These are phyloP conservation scores for barley (Hordeum vulgare) DNA, from an alignment of 176 grass and related monocot genomes.

Conservation along the genomic window MorexV3_pseudomolecules_assembly NC_058522.1:487015725-487016224, in stretches of 20 bases:
- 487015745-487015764: constrained; percentile 75
- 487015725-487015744: constrained; percentile 46
- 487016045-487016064: constrained; percentile 74
- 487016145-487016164: not conserved
- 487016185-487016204: constrained; percentile 52
- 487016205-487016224: constrained; percentile 79
- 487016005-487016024: constrained; percentile 60
- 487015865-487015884: constrained; percentile 78
- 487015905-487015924: not conserved
- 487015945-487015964: not conserved
- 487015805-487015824: constrained; percentile 71
- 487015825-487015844: constrained; percentile 77
- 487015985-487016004: constrained; percentile 83
- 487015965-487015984: constrained; percentile 78
- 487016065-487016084: constrained; percentile 59
- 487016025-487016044: constrained; percentile 57
- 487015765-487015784: constrained; percentile 50
- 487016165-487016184: constrained; percentile 56
- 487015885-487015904: constrained; percentile 36
- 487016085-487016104: not conserved
- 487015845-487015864: constrained; percentile 63
- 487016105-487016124: not conserved
- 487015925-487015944: not conserved
- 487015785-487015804: constrained; percentile 75
- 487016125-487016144: not conserved